phyloP scores from a whole-genome alignment of 495 filamentous ascomycete genomes.

The Diplogelasinospora grovesii region DNA sequence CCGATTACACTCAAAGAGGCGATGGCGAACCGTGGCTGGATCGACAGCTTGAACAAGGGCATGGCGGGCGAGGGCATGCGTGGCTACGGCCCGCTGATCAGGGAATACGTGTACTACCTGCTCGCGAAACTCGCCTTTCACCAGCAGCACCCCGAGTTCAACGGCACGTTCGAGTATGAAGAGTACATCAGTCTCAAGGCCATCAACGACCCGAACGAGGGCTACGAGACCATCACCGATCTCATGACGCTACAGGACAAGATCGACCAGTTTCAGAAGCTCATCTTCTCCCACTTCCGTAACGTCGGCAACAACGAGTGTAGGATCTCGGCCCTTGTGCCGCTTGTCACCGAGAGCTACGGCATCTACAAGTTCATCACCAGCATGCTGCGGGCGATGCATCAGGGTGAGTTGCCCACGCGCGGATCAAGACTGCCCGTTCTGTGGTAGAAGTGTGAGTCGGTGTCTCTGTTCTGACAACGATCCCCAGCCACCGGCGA shows the following conservation, averaged over 20 bases:
- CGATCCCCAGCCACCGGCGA: slow-evolving; percentile 71
- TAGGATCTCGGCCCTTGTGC: slow-evolving; percentile 86
- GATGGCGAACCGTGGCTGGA: slow-evolving; percentile 80
- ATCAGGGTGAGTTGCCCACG: slow-evolving; percentile 62
- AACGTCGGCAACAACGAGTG: slow-evolving; percentile 90
- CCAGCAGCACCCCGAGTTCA: slow-evolving; percentile 94
- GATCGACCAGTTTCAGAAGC: slow-evolving; percentile 95
- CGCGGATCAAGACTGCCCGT: slow-evolving; percentile 8
- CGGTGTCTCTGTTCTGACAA: slow-evolving; percentile 20
- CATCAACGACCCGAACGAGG: slow-evolving; percentile 98
- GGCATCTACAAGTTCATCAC: slow-evolving; percentile 96
- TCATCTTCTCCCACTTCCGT: slow-evolving; percentile 94
- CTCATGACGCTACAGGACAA: slow-evolving; percentile 96
- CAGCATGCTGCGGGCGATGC: slow-evolving; percentile 94
- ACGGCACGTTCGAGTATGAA: slow-evolving; percentile 97
- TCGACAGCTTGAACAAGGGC: slow-evolving; percentile 85
- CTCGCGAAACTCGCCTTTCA: slow-evolving; percentile 91
- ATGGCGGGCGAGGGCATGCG: slow-evolving; percentile 79
- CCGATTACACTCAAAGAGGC: slow-evolving; percentile 81
- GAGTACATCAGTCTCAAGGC: slow-evolving; percentile 97
- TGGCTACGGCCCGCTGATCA: slow-evolving; percentile 86
- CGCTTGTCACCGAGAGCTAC: slow-evolving; percentile 94
- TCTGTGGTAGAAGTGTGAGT: background rate
- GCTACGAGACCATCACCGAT: slow-evolving; percentile 95
- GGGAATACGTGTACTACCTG: slow-evolving; percentile 92